Conservation (phyloP, 352 stramenopile genomes). For the Pythium dissotocum region DNA sequence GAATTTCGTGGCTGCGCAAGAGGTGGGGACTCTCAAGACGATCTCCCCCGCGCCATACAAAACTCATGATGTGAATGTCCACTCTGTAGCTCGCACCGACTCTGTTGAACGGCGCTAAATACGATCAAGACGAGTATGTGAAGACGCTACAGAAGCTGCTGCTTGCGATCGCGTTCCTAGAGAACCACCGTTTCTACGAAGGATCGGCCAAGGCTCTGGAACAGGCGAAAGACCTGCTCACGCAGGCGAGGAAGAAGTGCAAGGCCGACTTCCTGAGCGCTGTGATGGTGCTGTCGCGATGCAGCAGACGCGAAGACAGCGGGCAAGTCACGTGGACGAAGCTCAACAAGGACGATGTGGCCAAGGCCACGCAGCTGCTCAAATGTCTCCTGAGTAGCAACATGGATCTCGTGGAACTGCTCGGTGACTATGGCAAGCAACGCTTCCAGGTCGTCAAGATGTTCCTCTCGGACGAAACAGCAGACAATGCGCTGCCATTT, state of each 20-base stretch:
- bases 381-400: constrained; percentile 59
- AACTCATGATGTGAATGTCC: background rate
- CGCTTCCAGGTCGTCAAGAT: constrained; percentile 65
- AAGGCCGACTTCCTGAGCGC: constrained; percentile 73
- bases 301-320: constrained; percentile 34
- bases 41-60: too few species aligned
- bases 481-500: constrained; percentile 38
- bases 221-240: constrained; percentile 59
- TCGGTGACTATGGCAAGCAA: constrained; percentile 68
- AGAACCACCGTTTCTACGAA: constrained; percentile 72
- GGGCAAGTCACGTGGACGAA: constrained; percentile 39
- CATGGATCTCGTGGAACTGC: constrained; percentile 48
- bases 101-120: constrained; percentile 68
- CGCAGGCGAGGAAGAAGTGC: constrained; percentile 61
- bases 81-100: constrained; percentile 54
- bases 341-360: constrained; percentile 52
- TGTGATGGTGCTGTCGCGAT: constrained; percentile 56
- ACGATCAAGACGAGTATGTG: constrained; percentile 72
- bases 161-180: constrained; percentile 66
- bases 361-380: constrained; percentile 61
- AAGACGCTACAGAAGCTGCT: constrained; percentile 65
- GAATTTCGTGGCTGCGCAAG: constrained; percentile 70
- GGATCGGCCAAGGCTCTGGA: constrained; percentile 72
- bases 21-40: constrained; percentile 33
- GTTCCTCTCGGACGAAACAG: constrained; percentile 38